Evolutionary conservation across 305 asterid genomes (phyloP).

Genomic region (Andrographis paniculata): DNA sequence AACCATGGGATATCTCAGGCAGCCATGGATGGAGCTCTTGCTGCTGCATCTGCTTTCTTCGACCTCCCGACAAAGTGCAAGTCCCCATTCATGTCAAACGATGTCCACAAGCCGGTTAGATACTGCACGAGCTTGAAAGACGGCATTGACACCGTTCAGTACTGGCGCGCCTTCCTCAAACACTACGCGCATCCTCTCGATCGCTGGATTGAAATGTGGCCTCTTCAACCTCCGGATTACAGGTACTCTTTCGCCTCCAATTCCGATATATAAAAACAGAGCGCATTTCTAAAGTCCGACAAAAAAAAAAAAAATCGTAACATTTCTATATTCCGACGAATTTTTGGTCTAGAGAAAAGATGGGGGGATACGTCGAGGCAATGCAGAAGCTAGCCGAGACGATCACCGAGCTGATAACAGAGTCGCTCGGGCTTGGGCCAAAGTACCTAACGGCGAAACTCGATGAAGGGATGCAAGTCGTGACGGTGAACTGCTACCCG

Average conservation of each 20-base stretch:
- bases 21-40: conserved; percentile 27
- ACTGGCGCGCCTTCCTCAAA: conserved; percentile 34
- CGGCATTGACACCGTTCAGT: conserved; percentile 24
- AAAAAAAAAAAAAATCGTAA: not conserved
- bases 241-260: conserved; percentile 16
- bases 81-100: conserved; percentile 25
- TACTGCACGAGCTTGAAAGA: conserved; percentile 30
- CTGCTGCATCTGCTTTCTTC: conserved; percentile 25
- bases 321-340: not conserved
- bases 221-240: conserved; percentile 26
- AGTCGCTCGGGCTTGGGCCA: conserved; percentile 36
- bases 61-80: conserved; percentile 21
- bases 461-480: conserved; percentile 33
- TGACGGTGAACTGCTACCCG: conserved; percentile 34
- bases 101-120: conserved; percentile 22
- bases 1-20: conserved; percentile 31
- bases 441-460: conserved; percentile 23
- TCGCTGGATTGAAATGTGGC: conserved; percentile 34
- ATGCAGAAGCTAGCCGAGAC: conserved; percentile 21
- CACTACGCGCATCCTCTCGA: conserved; percentile 31
- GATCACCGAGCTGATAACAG: conserved; percentile 28
- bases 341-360: conserved; percentile 24
- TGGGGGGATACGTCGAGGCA: conserved; percentile 32
- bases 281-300: too few species aligned
- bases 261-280: too few species aligned